These are phyloP conservation scores for Arthrobotrys megalospora DNA, from an alignment of 2,329 filamentous ascomycete genomes.

Conservation along the genomic window DNA sequence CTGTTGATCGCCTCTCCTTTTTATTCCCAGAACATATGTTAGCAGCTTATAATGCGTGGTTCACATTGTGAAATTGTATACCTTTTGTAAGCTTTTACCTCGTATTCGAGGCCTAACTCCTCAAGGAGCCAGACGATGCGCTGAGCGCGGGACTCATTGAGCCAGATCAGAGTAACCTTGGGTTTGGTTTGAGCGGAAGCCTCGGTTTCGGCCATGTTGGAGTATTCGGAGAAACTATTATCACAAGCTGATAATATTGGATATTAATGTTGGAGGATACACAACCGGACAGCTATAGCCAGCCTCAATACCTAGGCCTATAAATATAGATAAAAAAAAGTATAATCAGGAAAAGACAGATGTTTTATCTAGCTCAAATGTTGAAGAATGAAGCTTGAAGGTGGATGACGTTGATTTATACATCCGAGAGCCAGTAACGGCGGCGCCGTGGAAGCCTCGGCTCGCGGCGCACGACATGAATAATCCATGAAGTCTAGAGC, in stretches of 20 bases:
- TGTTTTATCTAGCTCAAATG: background rate
- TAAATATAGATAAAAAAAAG: background rate
- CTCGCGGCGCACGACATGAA: background rate
- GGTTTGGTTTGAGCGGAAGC: conserved; percentile 8
- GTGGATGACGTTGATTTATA: conserved; percentile 3
- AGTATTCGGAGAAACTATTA: background rate
- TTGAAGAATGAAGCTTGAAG: background rate
- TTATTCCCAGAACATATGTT: background rate
- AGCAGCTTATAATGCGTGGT: background rate
- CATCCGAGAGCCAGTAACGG: background rate
- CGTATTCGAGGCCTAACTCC: conserved; percentile 83
- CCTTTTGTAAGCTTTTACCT: conserved; percentile 84
- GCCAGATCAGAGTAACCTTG: conserved; percentile 72
- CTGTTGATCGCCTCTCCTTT: conserved; percentile 4
- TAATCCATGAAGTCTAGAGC: conserved; percentile 21
- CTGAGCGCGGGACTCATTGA: conserved; percentile 85
- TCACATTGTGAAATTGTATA: background rate
- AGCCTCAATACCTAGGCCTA: too few relatives aligned
- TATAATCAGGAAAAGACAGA: background rate
- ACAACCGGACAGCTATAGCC: too few relatives aligned
- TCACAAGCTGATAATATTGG: background rate
- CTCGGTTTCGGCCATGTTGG: conserved; percentile 32
- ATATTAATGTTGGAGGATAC: too few relatives aligned
- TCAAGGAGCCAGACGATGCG: conserved; percentile 89
- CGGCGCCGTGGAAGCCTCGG: conserved; percentile 11